Evolutionary conservation across 352 stramenopile species (phyloP).

Genomic region (Globisporangium cylindrosporum): DNA sequence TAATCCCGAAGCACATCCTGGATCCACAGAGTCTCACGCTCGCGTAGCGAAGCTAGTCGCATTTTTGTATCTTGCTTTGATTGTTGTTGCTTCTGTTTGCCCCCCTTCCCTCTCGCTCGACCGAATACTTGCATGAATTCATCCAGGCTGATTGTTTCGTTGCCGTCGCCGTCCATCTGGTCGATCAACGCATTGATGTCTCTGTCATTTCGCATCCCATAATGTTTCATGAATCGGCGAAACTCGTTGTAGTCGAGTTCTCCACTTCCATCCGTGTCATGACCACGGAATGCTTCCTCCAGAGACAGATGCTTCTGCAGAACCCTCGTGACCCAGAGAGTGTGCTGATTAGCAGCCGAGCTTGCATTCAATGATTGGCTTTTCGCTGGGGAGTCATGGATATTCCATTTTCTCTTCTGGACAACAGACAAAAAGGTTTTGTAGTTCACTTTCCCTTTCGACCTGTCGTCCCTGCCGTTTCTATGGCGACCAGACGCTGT

Average conservation of each 20-base stretch:
- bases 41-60: conserved; percentile 26
- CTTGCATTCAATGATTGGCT: background rate
- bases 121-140: conserved; percentile 44
- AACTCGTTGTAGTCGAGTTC: conserved; percentile 53
- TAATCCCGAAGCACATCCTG: conserved; percentile 37
- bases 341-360: conserved; percentile 1
- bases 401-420: conserved; percentile 21
- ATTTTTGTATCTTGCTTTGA: conserved; percentile 17
- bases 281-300: conserved; percentile 32
- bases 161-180: conserved; percentile 38
- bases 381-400: conserved; percentile 1
- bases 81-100: conserved; percentile 13
- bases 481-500: background rate
- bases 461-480: background rate
- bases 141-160: conserved; percentile 36
- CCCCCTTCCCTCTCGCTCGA: background rate
- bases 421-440: conserved; percentile 25
- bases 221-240: conserved; percentile 49
- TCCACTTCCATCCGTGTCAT: conserved; percentile 38
- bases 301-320: conserved; percentile 35
- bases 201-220: conserved; percentile 32
- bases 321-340: conserved; percentile 26
- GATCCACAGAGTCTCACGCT: conserved; percentile 57
- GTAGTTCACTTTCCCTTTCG: conserved; percentile 19
- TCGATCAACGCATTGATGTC: conserved; percentile 38